A percentile compares a stretch with the other conserved stretches of the same genome.
These are phyloP conservation scores for Arthrinium phaeospermum DNA, from an alignment of 2,329 filamentous ascomycete genomes.

Conservation along the genomic window DNA sequence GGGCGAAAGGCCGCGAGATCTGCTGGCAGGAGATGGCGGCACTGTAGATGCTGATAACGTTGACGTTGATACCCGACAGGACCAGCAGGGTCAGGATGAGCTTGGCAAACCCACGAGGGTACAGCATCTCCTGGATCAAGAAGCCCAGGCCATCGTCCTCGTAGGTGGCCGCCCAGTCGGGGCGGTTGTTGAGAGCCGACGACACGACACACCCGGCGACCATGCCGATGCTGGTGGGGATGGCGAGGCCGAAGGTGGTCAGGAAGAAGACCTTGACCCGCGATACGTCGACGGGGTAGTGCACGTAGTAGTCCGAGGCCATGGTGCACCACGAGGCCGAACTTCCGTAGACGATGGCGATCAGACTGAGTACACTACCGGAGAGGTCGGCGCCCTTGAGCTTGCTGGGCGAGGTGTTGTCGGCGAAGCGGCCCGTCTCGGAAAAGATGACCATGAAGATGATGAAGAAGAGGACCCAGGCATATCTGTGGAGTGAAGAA, in stretches of 20 bases:
- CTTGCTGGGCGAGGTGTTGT: slow-evolving; percentile 42
- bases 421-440: slow-evolving; percentile 48
- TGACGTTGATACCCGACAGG: slow-evolving; percentile 52
- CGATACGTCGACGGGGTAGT: slow-evolving; percentile 52
- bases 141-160: slow-evolving; percentile 48
- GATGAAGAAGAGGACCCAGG: slow-evolving; percentile 53
- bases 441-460: slow-evolving; percentile 57
- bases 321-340: slow-evolving; percentile 57
- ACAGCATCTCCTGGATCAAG: slow-evolving; percentile 50
- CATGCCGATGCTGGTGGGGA: slow-evolving; percentile 57
- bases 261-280: slow-evolving; percentile 53
- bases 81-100: slow-evolving; percentile 42
- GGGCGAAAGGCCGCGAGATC: slow-evolving; percentile 48
- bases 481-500: slow-evolving; percentile 37
- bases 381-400: slow-evolving; percentile 44
- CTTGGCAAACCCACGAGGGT: slow-evolving; percentile 53
- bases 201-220: slow-evolving; percentile 49
- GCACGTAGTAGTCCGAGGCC: slow-evolving; percentile 51
- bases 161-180: slow-evolving; percentile 47
- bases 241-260: slow-evolving; percentile 51
- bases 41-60: slow-evolving; percentile 50
- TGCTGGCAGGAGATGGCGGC: slow-evolving; percentile 46
- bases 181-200: slow-evolving; percentile 47
- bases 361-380: slow-evolving; percentile 47
- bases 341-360: slow-evolving; percentile 53